phyloP scores from a whole-genome alignment of 2,329 filamentous ascomycete species.

The Penicillium digitatum region DNA sequence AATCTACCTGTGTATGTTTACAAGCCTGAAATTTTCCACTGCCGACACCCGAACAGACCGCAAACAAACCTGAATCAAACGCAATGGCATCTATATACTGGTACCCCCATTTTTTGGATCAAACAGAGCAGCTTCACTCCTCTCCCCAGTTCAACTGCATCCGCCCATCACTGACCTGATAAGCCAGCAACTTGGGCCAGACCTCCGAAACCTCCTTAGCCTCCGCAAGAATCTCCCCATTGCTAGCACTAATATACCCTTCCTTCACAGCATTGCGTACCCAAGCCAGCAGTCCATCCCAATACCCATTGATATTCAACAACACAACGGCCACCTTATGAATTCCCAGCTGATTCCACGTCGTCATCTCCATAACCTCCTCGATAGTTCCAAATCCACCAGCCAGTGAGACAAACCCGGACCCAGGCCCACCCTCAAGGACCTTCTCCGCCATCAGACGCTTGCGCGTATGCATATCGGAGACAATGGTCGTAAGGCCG shows the following conservation, averaged over 20 bases:
- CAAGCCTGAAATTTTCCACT: background rate
- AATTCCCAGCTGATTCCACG: constrained; percentile 94
- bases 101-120: background rate
- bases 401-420: constrained; percentile 81
- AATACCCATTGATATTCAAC: constrained; percentile 86
- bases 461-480: constrained; percentile 96
- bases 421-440: constrained; percentile 72
- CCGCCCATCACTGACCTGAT: constrained; percentile 69
- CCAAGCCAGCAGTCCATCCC: constrained; percentile 82
- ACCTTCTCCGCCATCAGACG: constrained; percentile 89
- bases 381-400: constrained; percentile 95
- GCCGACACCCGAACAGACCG: background rate
- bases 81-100: background rate
- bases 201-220: constrained; percentile 70
- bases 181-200: constrained; percentile 64
- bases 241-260: constrained; percentile 70
- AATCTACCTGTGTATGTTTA: background rate
- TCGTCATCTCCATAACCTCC: constrained; percentile 90
- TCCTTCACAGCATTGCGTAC: constrained; percentile 68
- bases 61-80: background rate
- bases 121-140: constrained; percentile 43
- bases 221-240: constrained; percentile 73
- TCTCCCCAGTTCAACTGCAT: constrained; percentile 79
- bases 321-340: constrained; percentile 75
- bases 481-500: constrained; percentile 80